Conservation (phyloP, 2,329 filamentous ascomycete species). For the Beauveria asiatica region DNA sequence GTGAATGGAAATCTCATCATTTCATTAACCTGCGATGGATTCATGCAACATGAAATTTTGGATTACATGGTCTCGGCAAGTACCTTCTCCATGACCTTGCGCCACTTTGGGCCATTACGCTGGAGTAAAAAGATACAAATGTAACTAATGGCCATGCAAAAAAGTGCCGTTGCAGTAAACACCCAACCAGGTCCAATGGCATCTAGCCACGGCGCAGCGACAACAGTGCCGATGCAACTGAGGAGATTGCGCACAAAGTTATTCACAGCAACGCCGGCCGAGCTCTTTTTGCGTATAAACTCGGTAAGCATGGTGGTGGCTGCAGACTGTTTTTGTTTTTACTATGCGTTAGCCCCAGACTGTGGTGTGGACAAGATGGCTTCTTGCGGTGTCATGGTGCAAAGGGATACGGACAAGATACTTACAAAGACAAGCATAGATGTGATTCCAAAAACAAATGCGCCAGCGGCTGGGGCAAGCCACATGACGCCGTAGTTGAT, state of each 20-base stretch:
- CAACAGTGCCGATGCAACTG: constrained; percentile 60
- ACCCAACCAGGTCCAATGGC: constrained; percentile 70
- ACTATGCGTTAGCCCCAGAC: too few relatives aligned
- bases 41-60: too few relatives aligned
- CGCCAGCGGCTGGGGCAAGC: constrained; percentile 53
- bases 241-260: constrained; percentile 77
- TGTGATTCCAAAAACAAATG: constrained; percentile 67
- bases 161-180: constrained; percentile 44
- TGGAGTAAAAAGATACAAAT: constrained; percentile 5
- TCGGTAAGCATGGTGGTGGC: constrained; percentile 79
- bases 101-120: constrained; percentile 5
- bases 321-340: constrained; percentile 31
- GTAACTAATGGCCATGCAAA: constrained; percentile 2
- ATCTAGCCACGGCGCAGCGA: constrained; percentile 61
- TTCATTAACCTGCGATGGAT: too few relatives aligned
- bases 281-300: constrained; percentile 65
- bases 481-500: constrained; percentile 56
- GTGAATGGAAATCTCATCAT: too few relatives aligned
- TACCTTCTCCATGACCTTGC: constrained; percentile 7
- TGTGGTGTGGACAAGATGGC: too few relatives aligned
- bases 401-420: not conserved
- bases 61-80: not conserved
- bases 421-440: constrained; percentile 66
- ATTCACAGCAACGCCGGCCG: constrained; percentile 68
- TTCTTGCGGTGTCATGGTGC: not conserved